Evolutionary conservation across 345 rosid species (phyloP).

Genomic region (Erucastrum elatum): DNA sequence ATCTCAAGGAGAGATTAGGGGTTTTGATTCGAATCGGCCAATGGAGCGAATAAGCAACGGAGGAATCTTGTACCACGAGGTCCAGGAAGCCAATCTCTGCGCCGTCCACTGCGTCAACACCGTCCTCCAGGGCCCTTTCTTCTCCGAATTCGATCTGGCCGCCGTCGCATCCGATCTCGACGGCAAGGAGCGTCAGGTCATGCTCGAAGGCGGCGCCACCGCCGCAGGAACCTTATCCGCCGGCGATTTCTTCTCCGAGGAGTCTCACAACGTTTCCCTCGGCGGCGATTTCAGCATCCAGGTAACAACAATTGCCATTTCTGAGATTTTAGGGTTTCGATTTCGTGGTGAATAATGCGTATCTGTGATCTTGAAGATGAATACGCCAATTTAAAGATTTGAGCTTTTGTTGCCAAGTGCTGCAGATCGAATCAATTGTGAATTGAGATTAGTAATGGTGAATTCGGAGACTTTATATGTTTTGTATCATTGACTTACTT

Average conservation of each 20-base stretch:
- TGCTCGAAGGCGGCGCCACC: conserved; percentile 49
- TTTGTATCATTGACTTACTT: neutral
- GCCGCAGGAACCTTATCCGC: conserved; percentile 34
- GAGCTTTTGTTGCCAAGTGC: neutral
- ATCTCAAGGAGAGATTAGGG: conserved; percentile 11
- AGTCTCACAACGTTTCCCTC: conserved; percentile 91
- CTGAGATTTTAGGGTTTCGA: neutral
- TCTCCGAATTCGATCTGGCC: conserved; percentile 92
- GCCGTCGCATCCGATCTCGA: conserved; percentile 96
- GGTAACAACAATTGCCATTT: conserved; percentile 43
- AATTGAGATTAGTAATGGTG: conserved; percentile 12
- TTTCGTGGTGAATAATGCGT: no score
- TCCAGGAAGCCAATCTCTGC: conserved; percentile 94
- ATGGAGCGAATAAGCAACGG: conserved; percentile 88
- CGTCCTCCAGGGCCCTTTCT: conserved; percentile 93
- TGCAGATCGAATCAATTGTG: neutral
- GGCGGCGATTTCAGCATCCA: conserved; percentile 97
- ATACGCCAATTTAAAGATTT: neutral
- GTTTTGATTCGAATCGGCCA: neutral
- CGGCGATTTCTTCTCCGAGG: conserved; percentile 79
- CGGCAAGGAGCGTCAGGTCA: conserved; percentile 73
- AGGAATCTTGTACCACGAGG: conserved; percentile 98
- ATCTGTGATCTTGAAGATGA: neutral
- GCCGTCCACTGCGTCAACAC: conserved; percentile 99
- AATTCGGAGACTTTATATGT: neutral